phyloP scores from a whole-genome alignment of 441 rosid species.

The Eutrema salsugineum region DNA sequence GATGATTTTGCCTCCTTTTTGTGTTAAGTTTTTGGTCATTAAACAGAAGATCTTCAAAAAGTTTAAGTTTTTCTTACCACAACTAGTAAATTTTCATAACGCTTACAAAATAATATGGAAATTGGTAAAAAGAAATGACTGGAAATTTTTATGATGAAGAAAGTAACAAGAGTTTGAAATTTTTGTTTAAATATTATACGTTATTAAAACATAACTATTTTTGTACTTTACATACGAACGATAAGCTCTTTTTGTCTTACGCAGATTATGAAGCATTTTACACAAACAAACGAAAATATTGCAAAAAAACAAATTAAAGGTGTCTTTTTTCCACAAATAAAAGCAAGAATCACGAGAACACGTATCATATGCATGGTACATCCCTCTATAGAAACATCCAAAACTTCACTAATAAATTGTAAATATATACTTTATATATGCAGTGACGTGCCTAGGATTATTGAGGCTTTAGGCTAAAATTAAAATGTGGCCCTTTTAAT shows the following conservation, averaged over 20 bases:
- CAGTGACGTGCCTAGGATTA: no score
- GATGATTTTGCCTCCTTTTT: neutral
- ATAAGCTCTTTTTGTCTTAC: neutral
- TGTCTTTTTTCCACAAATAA: neutral
- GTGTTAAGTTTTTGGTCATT: neutral
- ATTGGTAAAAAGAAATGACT: neutral
- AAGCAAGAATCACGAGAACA: slow-evolving; percentile 6
- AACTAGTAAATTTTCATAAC: neutral
- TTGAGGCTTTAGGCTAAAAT: no score
- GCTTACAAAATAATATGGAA: neutral
- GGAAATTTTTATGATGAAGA: neutral
- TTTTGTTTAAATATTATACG: neutral
- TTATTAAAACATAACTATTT: neutral
- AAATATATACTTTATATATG: neutral
- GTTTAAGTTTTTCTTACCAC: no score
- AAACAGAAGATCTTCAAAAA: neutral
- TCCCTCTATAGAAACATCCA: neutral
- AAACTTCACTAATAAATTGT: neutral
- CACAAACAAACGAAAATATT: neutral
- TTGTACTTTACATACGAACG: neutral
- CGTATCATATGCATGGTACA: neutral
- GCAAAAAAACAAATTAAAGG: neutral
- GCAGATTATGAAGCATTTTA: neutral
- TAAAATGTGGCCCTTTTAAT: no score
- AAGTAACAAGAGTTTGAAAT: neutral